Evolutionary conservation across 2,329 filamentous ascomycete genomes (phyloP), one percentile per base, ranked within the genome.

Genomic region (Colletotrichum cuscutae): DNA sequence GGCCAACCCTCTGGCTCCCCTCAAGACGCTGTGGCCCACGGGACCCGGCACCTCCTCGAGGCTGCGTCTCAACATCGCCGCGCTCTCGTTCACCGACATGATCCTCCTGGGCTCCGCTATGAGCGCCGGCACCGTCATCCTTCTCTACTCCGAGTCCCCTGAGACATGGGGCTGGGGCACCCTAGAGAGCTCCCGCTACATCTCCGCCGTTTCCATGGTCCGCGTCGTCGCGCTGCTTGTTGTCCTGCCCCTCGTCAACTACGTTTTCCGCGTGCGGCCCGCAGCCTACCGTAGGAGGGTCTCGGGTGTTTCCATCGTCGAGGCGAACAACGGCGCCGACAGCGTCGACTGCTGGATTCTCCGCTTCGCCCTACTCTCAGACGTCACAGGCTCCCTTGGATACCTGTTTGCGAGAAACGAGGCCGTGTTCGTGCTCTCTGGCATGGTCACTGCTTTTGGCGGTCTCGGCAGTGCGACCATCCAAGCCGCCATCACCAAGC

Each of bases 391-490:
- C 0, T 93, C 92, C 68, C 77, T 92, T 0, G 95, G 95, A 3
- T 98, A 95, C 79, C 86, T 92, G 0, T 81, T 95, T 58, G 89
- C 91, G 0, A 88, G 89, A 1, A 88, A 86, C 1, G 88, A 90
- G 3, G 82, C 85, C 0, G 76, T 94, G 0, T 97, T 98, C 81
- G 88, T 94, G 4, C 74, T 90, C 0, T 93, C 91, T 22, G 96
- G 94, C 60, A 86, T 94, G 57, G 77, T 95, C 22, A 92, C 94
- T 1, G 89, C 94, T 0, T 84, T 97, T 52, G 96, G 96, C 28
- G 95, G 95, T 1, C 91, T 98, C 58, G 95, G 93, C 0, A 93
- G 92, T 46, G 95, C 97, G 1, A 97, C 94, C 0, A 87, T 97
- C 62, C 95, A 97, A 79, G 92, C 94, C 1, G 89, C 93, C 0